Conservation (phyloP, 2,329 filamentous ascomycete species). For the Cyclaneusma minus region DNA sequence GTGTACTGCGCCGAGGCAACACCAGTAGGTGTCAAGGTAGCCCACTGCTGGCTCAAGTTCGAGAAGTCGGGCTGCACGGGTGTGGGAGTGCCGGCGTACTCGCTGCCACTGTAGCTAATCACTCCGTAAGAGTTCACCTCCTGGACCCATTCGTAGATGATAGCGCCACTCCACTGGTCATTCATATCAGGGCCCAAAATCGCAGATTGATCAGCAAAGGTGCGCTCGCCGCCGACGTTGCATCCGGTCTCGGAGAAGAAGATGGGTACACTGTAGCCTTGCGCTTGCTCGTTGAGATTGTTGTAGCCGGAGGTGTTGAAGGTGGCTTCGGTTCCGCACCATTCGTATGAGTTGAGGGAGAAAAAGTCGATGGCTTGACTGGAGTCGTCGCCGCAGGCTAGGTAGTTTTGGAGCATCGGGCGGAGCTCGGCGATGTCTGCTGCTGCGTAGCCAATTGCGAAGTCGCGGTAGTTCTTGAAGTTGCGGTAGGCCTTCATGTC, state of each 20-base stretch:
- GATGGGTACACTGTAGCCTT: slow-evolving; percentile 71
- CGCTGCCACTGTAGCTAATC: slow-evolving; percentile 39
- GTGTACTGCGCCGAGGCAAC: too few relatives aligned
- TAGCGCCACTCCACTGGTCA: slow-evolving; percentile 73
- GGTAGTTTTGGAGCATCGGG: slow-evolving; percentile 67
- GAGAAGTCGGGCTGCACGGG: slow-evolving; percentile 58
- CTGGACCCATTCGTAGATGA: slow-evolving; percentile 94
- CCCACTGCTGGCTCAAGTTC: slow-evolving; percentile 64
- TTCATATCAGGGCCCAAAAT: slow-evolving; percentile 70
- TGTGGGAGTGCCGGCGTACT: slow-evolving; percentile 52
- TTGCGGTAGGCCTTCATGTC: slow-evolving; percentile 89
- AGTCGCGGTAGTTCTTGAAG: slow-evolving; percentile 52
- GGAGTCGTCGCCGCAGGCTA: slow-evolving; percentile 61
- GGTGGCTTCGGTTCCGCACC: slow-evolving; percentile 70
- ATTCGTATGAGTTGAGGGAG: slow-evolving; percentile 98
- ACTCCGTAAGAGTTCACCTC: slow-evolving; percentile 76
- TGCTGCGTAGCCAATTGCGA: slow-evolving; percentile 85
- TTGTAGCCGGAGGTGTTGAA: slow-evolving; percentile 63
- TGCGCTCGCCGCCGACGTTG: slow-evolving; percentile 52
- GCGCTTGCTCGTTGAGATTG: slow-evolving; percentile 68
- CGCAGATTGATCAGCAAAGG: slow-evolving; percentile 65
- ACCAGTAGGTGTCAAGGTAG: slow-evolving; percentile 49
- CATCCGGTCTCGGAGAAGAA: slow-evolving; percentile 98
- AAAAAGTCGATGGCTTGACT: slow-evolving; percentile 72
- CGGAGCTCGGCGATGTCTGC: slow-evolving; percentile 77